These are phyloP conservation scores for Verbena officinalis DNA, from an alignment of 257 asterid species.

Conservation along the genomic window DNA sequence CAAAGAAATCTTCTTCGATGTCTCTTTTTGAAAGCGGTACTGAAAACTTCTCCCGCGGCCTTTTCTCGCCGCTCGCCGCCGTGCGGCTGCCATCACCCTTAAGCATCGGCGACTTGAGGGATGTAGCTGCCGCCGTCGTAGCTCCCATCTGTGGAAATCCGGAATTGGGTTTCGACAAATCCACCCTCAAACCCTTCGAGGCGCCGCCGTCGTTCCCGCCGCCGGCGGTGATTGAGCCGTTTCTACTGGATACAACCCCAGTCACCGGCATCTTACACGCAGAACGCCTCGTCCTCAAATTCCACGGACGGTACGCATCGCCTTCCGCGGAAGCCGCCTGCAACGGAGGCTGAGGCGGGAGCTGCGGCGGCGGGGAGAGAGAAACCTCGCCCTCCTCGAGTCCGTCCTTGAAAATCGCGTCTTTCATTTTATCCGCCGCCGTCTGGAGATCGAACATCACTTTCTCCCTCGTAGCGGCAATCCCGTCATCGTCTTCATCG, in stretches of 20 bases:
- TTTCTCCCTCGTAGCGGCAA: conserved; percentile 71
- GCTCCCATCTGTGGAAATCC: conserved; percentile 39
- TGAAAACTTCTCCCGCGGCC: conserved; percentile 64
- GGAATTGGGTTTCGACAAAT: conserved; percentile 36
- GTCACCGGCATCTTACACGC: conserved; percentile 44
- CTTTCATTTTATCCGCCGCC: conserved; percentile 76
- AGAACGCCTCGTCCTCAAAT: conserved; percentile 78
- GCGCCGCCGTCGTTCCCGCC: conserved; percentile 33
- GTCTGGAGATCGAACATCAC: conserved; percentile 85
- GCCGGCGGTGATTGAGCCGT: conserved; percentile 18
- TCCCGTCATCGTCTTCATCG: conserved; percentile 46
- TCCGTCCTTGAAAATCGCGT: conserved; percentile 61
- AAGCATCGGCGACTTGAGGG: conserved; percentile 41
- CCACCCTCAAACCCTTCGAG: conserved; percentile 39
- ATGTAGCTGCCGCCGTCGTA: conserved; percentile 22
- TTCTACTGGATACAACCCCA: conserved; percentile 26
- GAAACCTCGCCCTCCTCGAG: conserved; percentile 45
- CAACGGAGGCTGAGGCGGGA: conserved; percentile 37
- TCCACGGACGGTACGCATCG: conserved; percentile 62
- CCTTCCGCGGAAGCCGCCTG: conserved; percentile 31
- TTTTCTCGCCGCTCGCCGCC: conserved; percentile 47
- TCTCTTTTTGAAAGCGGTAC: conserved; percentile 63
- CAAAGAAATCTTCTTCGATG: conserved; percentile 82
- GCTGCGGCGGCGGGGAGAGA: conserved; percentile 29
- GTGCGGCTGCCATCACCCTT: conserved; percentile 40